Evolutionary conservation across 768 basidiomycete genomes (phyloP), one percentile per base, ranked within the genome.

Genomic region (Suillus discolor): DNA sequence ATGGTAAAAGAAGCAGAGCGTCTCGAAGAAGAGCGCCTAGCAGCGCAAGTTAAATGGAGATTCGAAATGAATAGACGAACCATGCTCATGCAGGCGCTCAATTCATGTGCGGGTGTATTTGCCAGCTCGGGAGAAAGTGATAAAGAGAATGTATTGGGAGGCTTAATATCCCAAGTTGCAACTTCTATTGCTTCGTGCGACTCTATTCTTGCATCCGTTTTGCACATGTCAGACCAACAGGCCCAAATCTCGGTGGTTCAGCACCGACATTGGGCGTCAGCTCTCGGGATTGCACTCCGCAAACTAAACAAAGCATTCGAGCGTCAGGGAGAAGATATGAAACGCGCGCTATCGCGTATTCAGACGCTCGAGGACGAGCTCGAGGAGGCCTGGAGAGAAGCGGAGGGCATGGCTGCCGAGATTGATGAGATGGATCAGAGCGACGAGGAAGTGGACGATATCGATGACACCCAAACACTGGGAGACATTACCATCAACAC

Each of bases 311-410:
- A 83, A 55, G 89, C 89, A 61, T 92, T 91, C 66, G 86, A 87
- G 6, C 85, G 86, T 47, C 85, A 91, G 42, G 87, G 83, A 0
- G 72, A 80, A 2, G 90, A 93, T 34, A 80, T 92, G 34, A 74
- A 78, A 38, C 75, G 79, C 9, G 80, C 84, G 6, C 81, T 81
- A 62, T 72, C 80, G 13, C 79, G 81, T 44, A 83, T 90, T 28
- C 77, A 77, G 31, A 81, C 84, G 62, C 83, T 94, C 25, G 82
- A 90, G 69, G 89, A 83, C 16, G 90, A 92, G 68, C 80, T 93
- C 28, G 87, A 89, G 57, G 93, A 94, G 62, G 93, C 92, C 0
- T 94, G 93, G 93, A 83, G 82, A 57, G 87, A 89, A 65, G 93
- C 91, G 3, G 89, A 92, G 70, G 85, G 84, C 49, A 79, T 93